Conservation (phyloP, 2,329 filamentous ascomycete species). For the Dothideomycetes sp. region DNA sequence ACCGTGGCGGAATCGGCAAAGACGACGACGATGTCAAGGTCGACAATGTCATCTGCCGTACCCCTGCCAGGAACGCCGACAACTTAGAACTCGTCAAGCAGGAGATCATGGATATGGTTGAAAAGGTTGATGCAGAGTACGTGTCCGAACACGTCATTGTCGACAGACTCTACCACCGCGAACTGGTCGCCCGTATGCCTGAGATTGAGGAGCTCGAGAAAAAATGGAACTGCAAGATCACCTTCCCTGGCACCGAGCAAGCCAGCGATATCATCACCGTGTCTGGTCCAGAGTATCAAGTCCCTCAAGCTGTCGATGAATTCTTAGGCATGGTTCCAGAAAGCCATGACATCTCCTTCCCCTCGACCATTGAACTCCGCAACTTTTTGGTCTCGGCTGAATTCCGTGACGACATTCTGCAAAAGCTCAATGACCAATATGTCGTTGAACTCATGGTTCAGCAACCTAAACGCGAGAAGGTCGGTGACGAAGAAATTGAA, state of each 20-base stretch:
- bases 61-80: constrained; percentile 91
- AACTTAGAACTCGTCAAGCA: constrained; percentile 96
- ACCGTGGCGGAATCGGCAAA: constrained; percentile 83
- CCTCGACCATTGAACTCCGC: constrained; percentile 64
- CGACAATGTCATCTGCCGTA: constrained; percentile 97
- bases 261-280: constrained; percentile 94
- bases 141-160: constrained; percentile 89
- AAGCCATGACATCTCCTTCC: constrained; percentile 82
- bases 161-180: constrained; percentile 89
- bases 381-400: constrained; percentile 74
- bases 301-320: constrained; percentile 91
- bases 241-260: constrained; percentile 94
- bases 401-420: constrained; percentile 69
- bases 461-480: constrained; percentile 33
- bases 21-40: constrained; percentile 98
- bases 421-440: constrained; percentile 82
- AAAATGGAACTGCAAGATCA: constrained; percentile 99
- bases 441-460: constrained; percentile 78
- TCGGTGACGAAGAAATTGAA: constrained; percentile 32
- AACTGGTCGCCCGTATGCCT: constrained; percentile 76
- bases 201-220: constrained; percentile 94
- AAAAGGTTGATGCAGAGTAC: constrained; percentile 93
- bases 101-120: constrained; percentile 99
- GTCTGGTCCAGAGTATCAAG: constrained; percentile 95
- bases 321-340: constrained; percentile 97